Percentiles rank a stretch among this genome's conserved stretches.
phyloP scores from a whole-genome alignment of 2,329 filamentous ascomycete genomes.

The Diaporthe eres region DNA sequence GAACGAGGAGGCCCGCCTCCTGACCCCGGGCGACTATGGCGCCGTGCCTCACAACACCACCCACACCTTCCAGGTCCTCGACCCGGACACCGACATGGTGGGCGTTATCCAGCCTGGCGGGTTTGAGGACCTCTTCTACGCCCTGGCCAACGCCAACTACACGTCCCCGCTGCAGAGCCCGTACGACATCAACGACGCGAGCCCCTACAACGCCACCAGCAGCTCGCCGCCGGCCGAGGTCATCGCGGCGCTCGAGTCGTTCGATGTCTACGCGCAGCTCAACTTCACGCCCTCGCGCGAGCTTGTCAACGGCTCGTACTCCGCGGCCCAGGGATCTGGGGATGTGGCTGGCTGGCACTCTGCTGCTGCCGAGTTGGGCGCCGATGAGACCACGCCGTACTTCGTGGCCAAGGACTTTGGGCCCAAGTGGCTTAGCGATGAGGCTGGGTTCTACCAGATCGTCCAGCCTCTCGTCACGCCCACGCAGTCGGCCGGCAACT shows the following conservation, averaged over 20 bases:
- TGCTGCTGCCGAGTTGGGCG: slow-evolving; percentile 51
- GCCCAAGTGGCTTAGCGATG: slow-evolving; percentile 58
- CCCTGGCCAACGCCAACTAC: slow-evolving; percentile 47
- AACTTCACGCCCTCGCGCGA: slow-evolving; percentile 57
- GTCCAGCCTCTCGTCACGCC: slow-evolving; percentile 59
- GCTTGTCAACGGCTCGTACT: slow-evolving; percentile 54
- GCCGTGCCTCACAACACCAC: slow-evolving; percentile 60
- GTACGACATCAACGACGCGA: slow-evolving; percentile 31
- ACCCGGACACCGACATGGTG: slow-evolving; percentile 62
- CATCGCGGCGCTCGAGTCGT: slow-evolving; percentile 54
- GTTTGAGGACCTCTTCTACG: slow-evolving; percentile 62
- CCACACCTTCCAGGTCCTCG: slow-evolving; percentile 63
- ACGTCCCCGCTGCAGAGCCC: slow-evolving; percentile 27
- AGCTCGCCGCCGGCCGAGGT: slow-evolving; percentile 46
- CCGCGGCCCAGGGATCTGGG: slow-evolving; percentile 45
- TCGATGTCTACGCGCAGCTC: slow-evolving; percentile 60
- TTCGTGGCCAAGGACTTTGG: slow-evolving; percentile 62
- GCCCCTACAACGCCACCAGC: slow-evolving; percentile 46
- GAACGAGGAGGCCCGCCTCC: slow-evolving; percentile 48
- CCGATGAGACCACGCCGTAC: slow-evolving; percentile 53
- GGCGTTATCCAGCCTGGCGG: slow-evolving; percentile 62
- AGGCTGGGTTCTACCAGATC: slow-evolving; percentile 56
- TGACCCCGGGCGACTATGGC: slow-evolving; percentile 61
- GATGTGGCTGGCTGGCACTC: slow-evolving; percentile 56
- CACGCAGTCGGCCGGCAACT: slow-evolving; percentile 56